Conservation (phyloP, 306 rosid species). For the Cicer arietinum region DNA sequence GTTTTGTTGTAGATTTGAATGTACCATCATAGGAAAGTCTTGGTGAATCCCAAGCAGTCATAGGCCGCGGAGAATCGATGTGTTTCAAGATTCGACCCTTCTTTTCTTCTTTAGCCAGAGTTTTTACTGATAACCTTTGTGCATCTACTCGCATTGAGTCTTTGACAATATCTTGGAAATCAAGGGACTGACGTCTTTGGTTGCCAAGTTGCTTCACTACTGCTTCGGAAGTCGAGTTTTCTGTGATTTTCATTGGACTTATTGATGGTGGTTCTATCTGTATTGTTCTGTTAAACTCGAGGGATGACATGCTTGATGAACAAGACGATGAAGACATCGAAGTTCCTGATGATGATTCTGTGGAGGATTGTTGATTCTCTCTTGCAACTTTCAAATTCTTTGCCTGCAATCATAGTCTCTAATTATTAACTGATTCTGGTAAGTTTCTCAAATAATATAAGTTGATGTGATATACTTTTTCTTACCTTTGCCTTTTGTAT, state of each 20-base stretch:
- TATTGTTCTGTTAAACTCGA: conserved; percentile 65
- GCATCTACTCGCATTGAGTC: conserved; percentile 64
- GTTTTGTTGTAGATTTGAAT: conserved; percentile 57
- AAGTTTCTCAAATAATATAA: conserved; percentile 4
- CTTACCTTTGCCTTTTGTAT: conserved; percentile 59
- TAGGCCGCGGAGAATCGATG: conserved; percentile 89
- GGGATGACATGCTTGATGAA: conserved; percentile 85
- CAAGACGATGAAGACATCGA: conserved; percentile 76
- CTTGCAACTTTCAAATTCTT: conserved; percentile 54
- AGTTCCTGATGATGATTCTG: conserved; percentile 76
- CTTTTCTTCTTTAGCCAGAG: conserved; percentile 57
- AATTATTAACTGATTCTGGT: conserved; percentile 32
- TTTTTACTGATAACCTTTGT: conserved; percentile 61
- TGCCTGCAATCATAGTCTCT: conserved; percentile 54
- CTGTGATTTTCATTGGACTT: conserved; percentile 47
- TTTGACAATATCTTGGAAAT: conserved; percentile 57
- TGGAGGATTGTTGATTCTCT: conserved; percentile 69
- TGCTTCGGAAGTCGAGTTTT: conserved; percentile 42
- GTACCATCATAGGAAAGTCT: conserved; percentile 85
- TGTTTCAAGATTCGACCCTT: conserved; percentile 54
- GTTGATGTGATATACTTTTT: neutral
- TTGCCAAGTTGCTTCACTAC: conserved; percentile 46
- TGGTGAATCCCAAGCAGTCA: conserved; percentile 52
- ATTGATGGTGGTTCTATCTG: conserved; percentile 58
- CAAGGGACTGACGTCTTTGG: conserved; percentile 47